Evolutionary conservation across 2,329 filamentous ascomycete genomes (phyloP).

Genomic region (Fulvia fulva): DNA sequence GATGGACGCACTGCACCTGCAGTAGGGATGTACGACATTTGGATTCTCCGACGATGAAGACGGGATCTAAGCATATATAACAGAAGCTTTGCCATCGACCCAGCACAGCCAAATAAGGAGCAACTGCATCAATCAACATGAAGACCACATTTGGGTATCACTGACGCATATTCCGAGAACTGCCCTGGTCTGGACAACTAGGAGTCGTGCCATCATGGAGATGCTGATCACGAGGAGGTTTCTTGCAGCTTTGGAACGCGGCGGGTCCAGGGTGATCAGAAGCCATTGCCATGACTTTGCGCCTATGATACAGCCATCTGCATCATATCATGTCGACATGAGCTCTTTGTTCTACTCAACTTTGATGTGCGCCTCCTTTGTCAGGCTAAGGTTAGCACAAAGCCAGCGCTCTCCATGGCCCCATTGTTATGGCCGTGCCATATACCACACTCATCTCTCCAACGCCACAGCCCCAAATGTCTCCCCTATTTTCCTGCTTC

Average conservation of each 20-base stretch:
- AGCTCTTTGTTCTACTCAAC: too few species aligned
- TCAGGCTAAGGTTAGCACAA: not conserved
- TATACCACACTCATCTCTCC: not conserved
- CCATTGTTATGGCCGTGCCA: not conserved
- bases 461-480: not conserved
- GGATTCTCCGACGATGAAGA: not conserved
- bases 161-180: constrained; percentile 46
- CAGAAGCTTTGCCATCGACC: not conserved
- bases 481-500: not conserved
- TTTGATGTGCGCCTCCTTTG: too few species aligned
- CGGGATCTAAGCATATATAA: not conserved
- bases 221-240: not conserved
- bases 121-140: constrained; percentile 11
- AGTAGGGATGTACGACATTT: not conserved
- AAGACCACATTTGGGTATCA: constrained; percentile 36
- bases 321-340: too few species aligned
- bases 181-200: constrained; percentile 52
- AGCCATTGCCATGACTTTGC: not conserved
- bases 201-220: not conserved
- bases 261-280: not conserved
- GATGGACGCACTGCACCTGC: not conserved
- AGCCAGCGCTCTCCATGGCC: not conserved
- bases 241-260: not conserved
- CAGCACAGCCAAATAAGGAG: not conserved
- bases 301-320: too few species aligned